Evolutionary conservation across 23 red algal genomes (phyloP).

Genomic region (Chondrus crispus): DNA sequence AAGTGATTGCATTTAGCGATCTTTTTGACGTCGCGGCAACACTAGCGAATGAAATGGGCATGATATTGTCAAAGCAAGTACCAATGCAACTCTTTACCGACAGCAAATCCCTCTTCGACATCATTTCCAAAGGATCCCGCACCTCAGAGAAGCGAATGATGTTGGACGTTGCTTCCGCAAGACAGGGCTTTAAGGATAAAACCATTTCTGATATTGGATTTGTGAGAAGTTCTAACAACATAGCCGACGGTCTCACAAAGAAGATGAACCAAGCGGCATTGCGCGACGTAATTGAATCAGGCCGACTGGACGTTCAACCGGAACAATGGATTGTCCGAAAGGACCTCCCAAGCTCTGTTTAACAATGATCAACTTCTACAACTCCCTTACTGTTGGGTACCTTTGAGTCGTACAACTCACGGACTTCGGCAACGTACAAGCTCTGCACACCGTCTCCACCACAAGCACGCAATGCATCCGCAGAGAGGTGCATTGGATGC

Average conservation of each 20-base stretch:
- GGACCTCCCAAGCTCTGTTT: not conserved
- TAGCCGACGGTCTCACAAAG: conserved; percentile 16
- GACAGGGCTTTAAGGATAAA: not conserved
- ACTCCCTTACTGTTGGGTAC: too few species aligned
- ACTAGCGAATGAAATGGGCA: not conserved
- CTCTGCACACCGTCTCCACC: not conserved
- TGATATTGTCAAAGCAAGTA: not conserved
- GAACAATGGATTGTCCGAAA: conserved; percentile 19
- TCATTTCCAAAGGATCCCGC: not conserved
- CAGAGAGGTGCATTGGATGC: not conserved
- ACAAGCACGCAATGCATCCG: not conserved
- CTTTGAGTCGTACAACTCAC: not conserved
- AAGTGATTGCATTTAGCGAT: not conserved
- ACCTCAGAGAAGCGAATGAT: conserved; percentile 36
- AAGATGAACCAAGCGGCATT: not conserved
- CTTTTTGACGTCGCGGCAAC: not conserved
- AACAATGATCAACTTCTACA: too few species aligned
- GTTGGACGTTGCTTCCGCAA: conserved; percentile 13
- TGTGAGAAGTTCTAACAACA: not conserved
- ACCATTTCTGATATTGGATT: conserved; percentile 9
- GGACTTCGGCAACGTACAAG: not conserved
- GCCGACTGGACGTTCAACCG: not conserved
- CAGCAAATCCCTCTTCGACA: conserved; percentile 17
- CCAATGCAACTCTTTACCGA: conserved; percentile 25
- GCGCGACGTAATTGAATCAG: not conserved